Evolutionary conservation across 331 rosid species (phyloP), one percentile per base, ranked within the genome.

Genomic region (Rosa hybrid): DNA sequence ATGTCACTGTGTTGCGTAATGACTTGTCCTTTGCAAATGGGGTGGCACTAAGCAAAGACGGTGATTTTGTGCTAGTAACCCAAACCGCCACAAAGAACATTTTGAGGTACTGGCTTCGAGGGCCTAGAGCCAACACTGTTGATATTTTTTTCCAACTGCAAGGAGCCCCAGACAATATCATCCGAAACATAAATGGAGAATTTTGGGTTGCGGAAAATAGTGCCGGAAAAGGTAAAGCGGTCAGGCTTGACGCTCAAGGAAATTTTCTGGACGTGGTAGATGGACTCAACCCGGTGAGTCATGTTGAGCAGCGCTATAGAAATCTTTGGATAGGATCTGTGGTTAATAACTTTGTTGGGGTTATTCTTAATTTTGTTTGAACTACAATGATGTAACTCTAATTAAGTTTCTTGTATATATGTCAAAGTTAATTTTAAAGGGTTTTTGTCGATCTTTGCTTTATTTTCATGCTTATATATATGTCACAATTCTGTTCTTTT

Each of bases 221-320:
- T 30, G 34, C 34, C 34, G 34, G 34, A 30, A 30, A 30, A 30
- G 70, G 21, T 6, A 30, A 30, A 64, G 70, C 21, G 4, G 45
- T 64, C 45, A 30, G 2, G 21, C 44, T 64, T 30, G n/a, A 34
- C 20, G 20, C 70, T 5, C 4, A 30, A 30, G 21, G 39, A 63
- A 63, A 5, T 0, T 63, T 30, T 30, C 18, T 64, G 1, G 20
- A 64, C 0, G 70, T 30, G 70, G 8, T 64, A 2, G 42, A 64
- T 27, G 70, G 70, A 64, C 44, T 64, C 44, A 64, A 64, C 44
- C 44, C n/a, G 5, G 42, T 63, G 68, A 63, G 70, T 64, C n/a
- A 64, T 3, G 70, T 64, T 12, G n/a, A 30, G 8, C 42, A 64
- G 17, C 44, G 20, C 0, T 30, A 30, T 0, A 9, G 17, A 30